Conservation (phyloP, 257 asterid genomes). For the Fraxinus excelsior region DNA sequence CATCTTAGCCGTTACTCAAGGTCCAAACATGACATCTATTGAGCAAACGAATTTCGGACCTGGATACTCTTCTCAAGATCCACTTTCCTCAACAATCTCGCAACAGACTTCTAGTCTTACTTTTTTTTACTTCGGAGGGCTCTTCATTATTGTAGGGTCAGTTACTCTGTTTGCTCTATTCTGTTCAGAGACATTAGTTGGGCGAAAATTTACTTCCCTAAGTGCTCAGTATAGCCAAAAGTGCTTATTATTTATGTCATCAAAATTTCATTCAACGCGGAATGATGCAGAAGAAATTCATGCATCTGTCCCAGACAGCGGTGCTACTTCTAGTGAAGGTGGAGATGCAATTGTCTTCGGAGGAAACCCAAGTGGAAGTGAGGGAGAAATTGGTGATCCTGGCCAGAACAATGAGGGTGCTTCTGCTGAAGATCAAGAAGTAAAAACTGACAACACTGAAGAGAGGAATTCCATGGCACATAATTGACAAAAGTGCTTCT, state of each 20-base stretch:
- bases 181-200: conserved; percentile 21
- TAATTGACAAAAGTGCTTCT: neutral
- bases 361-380: neutral
- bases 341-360: neutral
- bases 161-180: conserved; percentile 24
- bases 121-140: conserved; percentile 44
- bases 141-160: conserved; percentile 35
- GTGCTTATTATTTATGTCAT: neutral
- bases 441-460: neutral
- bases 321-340: neutral
- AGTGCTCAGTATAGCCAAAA: conserved; percentile 1
- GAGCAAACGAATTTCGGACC: conserved; percentile 35
- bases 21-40: conserved; percentile 28
- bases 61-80: conserved; percentile 22
- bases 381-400: neutral
- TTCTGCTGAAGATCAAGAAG: neutral
- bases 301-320: neutral
- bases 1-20: conserved; percentile 41
- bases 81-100: conserved; percentile 25
- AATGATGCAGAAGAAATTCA: neutral
- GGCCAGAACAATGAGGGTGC: neutral
- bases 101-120: conserved; percentile 19
- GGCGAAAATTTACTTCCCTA: neutral
- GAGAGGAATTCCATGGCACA: neutral
- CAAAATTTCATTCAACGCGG: neutral